Conservation (phyloP, 2,329 filamentous ascomycete genomes). For the Penicillium sp. region DNA sequence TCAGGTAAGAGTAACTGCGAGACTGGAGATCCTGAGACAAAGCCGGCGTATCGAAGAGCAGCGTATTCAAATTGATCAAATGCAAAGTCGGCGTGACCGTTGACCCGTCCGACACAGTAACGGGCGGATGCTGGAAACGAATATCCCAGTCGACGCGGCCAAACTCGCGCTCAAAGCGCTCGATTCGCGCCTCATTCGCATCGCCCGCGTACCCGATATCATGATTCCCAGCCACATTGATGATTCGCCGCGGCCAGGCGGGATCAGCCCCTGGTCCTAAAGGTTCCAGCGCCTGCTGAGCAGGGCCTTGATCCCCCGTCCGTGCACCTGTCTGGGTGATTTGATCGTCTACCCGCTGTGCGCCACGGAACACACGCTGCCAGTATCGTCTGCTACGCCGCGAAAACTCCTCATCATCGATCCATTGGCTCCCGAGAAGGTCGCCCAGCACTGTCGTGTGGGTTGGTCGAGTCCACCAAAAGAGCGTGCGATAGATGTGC, state of each 20-base stretch:
- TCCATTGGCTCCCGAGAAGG: conserved; percentile 91
- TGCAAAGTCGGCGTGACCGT: conserved; percentile 58
- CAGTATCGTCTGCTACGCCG: conserved; percentile 69
- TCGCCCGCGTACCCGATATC: conserved; percentile 96
- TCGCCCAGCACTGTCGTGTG: conserved; percentile 88
- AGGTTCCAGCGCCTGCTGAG: conserved; percentile 13
- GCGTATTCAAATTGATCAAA: conserved; percentile 80
- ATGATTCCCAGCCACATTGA: conserved; percentile 92
- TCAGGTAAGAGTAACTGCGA: conserved; percentile 68
- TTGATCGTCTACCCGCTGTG: conserved; percentile 54
- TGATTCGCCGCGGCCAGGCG: conserved; percentile 67
- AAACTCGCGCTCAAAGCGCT: conserved; percentile 77
- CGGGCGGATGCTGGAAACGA: conserved; percentile 57
- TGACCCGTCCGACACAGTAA: not conserved
- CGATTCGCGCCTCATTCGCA: conserved; percentile 66
- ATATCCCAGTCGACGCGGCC: conserved; percentile 89
- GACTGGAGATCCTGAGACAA: conserved; percentile 61
- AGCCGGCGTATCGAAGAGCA: conserved; percentile 87
- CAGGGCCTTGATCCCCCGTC: conserved; percentile 17
- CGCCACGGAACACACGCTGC: conserved; percentile 68
- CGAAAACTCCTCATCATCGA: conserved; percentile 76
- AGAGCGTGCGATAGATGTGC: conserved; percentile 78
- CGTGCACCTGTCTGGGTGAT: conserved; percentile 29
- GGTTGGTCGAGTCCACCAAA: conserved; percentile 79
- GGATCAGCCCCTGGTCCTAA: conserved; percentile 35